These are phyloP conservation scores for Oryza glaberrima DNA, from an alignment of 176 grass and related monocot species.

Conservation along the genomic window DNA sequence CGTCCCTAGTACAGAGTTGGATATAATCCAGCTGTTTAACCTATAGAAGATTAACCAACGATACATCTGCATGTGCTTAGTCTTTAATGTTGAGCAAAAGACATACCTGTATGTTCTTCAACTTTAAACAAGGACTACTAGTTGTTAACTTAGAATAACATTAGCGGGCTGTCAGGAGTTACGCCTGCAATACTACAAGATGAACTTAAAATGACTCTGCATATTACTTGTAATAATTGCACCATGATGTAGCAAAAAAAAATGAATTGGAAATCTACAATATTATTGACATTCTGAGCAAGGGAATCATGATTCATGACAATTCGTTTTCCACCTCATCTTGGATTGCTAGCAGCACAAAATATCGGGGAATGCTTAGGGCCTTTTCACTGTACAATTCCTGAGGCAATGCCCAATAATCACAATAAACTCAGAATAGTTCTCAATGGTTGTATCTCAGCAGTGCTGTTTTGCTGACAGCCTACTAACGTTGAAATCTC, in stretches of 20 bases:
- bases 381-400: neutral
- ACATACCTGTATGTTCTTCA: constrained; percentile 30
- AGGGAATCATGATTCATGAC: neutral
- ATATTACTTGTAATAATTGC: neutral
- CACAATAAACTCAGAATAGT: neutral
- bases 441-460: neutral
- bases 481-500: neutral
- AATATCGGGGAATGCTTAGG: neutral
- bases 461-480: neutral
- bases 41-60: constrained; percentile 36
- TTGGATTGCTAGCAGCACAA: constrained; percentile 1
- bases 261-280: constrained; percentile 2
- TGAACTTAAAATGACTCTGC: too few relatives aligned
- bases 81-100: constrained; percentile 23
- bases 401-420: neutral
- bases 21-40: constrained; percentile 33
- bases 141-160: constrained; percentile 20
- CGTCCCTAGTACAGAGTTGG: constrained; percentile 5
- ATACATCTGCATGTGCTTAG: constrained; percentile 25
- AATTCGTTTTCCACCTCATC: constrained; percentile 5
- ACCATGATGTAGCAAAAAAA: neutral
- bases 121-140: constrained; percentile 30
- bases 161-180: neutral
- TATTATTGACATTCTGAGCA: constrained; percentile 6
- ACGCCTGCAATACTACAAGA: neutral